Conservation (phyloP, 2,329 filamentous ascomycete species). For the Exophiala xenobiotica region DNA sequence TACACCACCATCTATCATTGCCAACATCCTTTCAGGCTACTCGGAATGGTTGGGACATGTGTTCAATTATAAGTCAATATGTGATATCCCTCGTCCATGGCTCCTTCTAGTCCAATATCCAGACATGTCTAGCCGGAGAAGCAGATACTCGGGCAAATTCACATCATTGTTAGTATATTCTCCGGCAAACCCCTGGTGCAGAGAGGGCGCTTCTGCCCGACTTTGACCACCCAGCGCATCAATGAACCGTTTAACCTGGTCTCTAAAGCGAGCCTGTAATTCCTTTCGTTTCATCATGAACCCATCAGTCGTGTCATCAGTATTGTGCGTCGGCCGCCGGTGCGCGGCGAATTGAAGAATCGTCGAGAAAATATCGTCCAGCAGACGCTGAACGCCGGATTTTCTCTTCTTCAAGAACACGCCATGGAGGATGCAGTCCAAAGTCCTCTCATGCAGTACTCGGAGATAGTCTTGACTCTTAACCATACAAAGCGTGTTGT, state of each 20-base stretch:
- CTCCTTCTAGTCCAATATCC: constrained; percentile 50
- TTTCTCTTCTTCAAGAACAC: constrained; percentile 74
- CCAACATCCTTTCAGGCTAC: too few relatives aligned
- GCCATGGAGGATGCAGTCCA: constrained; percentile 73
- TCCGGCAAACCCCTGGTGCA: constrained; percentile 32
- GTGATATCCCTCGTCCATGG: background rate
- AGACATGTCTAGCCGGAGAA: constrained; percentile 70
- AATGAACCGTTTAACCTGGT: constrained; percentile 72
- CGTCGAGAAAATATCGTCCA: constrained; percentile 73
- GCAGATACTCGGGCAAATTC: constrained; percentile 62
- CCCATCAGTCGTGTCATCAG: constrained; percentile 40
- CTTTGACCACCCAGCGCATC: constrained; percentile 67
- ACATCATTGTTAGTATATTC: constrained; percentile 38
- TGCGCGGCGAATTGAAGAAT: constrained; percentile 67
- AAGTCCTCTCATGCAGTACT: constrained; percentile 67
- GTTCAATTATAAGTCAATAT: background rate
- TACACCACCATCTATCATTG: too few relatives aligned
- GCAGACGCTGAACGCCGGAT: constrained; percentile 66
- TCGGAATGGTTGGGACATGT: too few relatives aligned
- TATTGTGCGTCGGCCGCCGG: constrained; percentile 28
- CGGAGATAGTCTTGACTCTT: constrained; percentile 67
- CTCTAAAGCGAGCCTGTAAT: constrained; percentile 66
- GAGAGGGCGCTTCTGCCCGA: constrained; percentile 53
- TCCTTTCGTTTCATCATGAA: constrained; percentile 40
- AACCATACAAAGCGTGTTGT: constrained; percentile 48